These are phyloP conservation scores for Phytophthora pisi DNA, from an alignment of 352 stramenopile genomes.

Conservation along the genomic window DNA sequence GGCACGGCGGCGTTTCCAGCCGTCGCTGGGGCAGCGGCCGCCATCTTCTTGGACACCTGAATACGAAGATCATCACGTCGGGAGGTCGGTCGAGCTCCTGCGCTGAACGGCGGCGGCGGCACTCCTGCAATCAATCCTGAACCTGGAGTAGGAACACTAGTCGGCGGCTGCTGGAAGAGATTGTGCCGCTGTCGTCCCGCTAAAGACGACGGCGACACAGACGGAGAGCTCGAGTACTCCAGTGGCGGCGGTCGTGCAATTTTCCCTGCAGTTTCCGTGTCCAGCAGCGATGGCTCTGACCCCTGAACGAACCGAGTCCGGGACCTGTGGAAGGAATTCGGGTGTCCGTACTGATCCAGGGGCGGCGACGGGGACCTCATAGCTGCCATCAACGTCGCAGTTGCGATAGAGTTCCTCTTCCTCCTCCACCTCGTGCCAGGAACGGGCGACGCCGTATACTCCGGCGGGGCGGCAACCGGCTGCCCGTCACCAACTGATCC, in stretches of 20 bases:
- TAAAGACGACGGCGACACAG: constrained; percentile 34
- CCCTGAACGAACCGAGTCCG: constrained; percentile 27
- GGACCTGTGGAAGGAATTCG: constrained; percentile 33
- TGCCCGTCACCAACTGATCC: constrained; percentile 1
- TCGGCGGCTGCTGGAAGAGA: constrained; percentile 27
- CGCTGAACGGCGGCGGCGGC: constrained; percentile 21
- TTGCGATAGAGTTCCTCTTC: constrained; percentile 60
- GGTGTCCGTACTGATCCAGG: constrained; percentile 12
- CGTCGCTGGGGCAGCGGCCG: constrained; percentile 37
- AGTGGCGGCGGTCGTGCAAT: constrained; percentile 24
- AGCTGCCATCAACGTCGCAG: constrained; percentile 26
- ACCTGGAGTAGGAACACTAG: constrained; percentile 7
- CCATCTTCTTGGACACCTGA: constrained; percentile 84
- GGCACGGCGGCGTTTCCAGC: constrained; percentile 1
- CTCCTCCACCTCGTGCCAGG: constrained; percentile 47
- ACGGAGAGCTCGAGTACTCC: constrained; percentile 42
- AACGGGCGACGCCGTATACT: constrained; percentile 68
- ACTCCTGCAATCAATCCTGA: constrained; percentile 8
- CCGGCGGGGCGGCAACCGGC: constrained; percentile 33
- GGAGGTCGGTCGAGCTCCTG: constrained; percentile 17
- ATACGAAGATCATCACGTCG: constrained; percentile 74
- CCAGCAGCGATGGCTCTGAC: constrained; percentile 9
- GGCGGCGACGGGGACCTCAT: constrained; percentile 30
- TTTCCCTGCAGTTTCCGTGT: constrained; percentile 3
- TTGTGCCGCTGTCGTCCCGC: constrained; percentile 30